Percentiles rank a stretch among this genome's conserved stretches.
Evolutionary conservation across 805 yeast species (phyloP).

Genomic region (Candida coleopterorum): DNA sequence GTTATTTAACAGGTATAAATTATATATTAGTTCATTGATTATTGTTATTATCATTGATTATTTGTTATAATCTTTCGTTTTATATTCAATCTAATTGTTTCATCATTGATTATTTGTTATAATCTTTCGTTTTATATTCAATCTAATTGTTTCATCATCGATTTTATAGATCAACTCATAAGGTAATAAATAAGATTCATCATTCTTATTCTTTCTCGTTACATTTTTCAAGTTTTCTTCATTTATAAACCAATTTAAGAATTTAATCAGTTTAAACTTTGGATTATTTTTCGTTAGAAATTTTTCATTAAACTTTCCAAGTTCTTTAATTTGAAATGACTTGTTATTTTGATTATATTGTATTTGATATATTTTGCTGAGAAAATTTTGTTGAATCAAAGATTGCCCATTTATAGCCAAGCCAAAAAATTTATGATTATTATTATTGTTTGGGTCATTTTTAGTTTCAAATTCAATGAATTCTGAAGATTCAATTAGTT

Average conservation of each 20-base stretch:
- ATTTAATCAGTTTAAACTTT: constrained; percentile 1
- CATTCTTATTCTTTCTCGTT: constrained; percentile 6
- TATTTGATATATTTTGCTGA: constrained; percentile 14
- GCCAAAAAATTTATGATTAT: constrained; percentile 12
- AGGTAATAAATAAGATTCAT: constrained; percentile 11
- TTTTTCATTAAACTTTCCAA: constrained; percentile 16
- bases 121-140: constrained; percentile 18
- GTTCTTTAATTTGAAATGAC: constrained; percentile 9
- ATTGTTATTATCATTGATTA: background rate
- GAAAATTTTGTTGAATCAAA: constrained; percentile 4
- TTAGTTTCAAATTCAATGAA: constrained; percentile 14
- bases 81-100: constrained; percentile 12
- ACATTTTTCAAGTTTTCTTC: constrained; percentile 1
- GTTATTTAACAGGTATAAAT: background rate
- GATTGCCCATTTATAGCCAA: constrained; percentile 12
- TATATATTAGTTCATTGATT: constrained; percentile 1
- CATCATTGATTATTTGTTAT: background rate
- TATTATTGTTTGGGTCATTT: constrained; percentile 7
- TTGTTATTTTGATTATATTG: constrained; percentile 7
- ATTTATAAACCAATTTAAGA: constrained; percentile 7
- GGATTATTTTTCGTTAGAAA: constrained; percentile 6
- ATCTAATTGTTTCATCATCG: constrained; percentile 11
- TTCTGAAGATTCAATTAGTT: constrained; percentile 7
- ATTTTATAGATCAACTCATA: constrained; percentile 15
- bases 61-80: constrained; percentile 14